Percentiles rank a stretch among this genome's conserved stretches.
phyloP scores from a whole-genome alignment of 179 eudicot species.

The Silene coronaria region DNA sequence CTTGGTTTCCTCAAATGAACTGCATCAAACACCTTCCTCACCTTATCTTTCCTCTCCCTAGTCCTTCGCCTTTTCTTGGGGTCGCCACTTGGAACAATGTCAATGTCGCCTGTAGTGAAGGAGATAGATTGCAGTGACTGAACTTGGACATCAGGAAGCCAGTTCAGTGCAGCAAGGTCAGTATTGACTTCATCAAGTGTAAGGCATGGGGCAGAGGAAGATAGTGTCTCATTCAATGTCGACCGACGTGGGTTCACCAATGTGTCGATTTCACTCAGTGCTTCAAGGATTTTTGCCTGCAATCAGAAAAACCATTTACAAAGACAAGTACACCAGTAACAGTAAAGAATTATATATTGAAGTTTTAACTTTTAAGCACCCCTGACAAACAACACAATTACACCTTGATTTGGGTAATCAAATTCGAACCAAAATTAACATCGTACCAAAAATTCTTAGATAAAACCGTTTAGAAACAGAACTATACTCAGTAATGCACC shows the following conservation, averaged over 20 bases:
- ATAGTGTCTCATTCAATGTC: background rate
- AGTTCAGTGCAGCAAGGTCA: conserved; percentile 21
- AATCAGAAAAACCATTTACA: background rate
- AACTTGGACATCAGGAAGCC: conserved; percentile 14
- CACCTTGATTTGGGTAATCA: background rate
- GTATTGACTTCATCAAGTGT: conserved; percentile 18
- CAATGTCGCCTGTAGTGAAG: background rate
- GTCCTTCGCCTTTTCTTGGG: background rate
- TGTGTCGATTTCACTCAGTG: background rate
- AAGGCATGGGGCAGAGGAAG: background rate
- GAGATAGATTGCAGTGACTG: conserved; percentile 10
- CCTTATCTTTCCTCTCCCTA: conserved; percentile 2
- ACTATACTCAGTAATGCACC: too few relatives aligned
- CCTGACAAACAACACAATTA: background rate
- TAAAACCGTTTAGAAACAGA: too few relatives aligned
- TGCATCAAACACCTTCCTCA: conserved; percentile 19
- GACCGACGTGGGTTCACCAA: conserved; percentile 5
- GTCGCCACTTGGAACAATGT: background rate
- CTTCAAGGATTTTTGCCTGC: background rate
- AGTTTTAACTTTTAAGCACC: too few relatives aligned
- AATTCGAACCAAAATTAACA: too few relatives aligned
- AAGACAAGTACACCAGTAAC: too few relatives aligned
- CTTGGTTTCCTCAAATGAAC: conserved; percentile 20
- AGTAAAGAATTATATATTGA: too few relatives aligned
- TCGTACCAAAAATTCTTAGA: too few relatives aligned